Evolutionary conservation across 2,329 filamentous ascomycete species (phyloP), one percentile per base, ranked within the genome.

Genomic region (Neocucurbitaria cava): DNA sequence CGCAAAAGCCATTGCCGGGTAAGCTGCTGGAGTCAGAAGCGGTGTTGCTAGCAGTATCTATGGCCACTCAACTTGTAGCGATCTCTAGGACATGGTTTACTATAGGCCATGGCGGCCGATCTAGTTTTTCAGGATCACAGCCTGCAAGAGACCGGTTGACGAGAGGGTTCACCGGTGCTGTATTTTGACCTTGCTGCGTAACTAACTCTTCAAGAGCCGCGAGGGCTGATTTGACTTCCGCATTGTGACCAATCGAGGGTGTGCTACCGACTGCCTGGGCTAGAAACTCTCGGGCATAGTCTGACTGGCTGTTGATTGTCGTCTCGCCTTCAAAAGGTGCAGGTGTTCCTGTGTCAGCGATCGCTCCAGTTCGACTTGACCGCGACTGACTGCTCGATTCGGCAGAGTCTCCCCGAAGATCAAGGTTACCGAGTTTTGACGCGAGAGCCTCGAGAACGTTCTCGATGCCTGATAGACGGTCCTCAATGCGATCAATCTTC

Each of bases 401-500:
- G 1, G 59, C 43, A 1, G 52, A 46, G 4, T 68, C 66, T 49
- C 56, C 62, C 8, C 52, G 54, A 15, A 73, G 21, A 30, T 72
- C 68, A 7, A 73, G 43, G 44, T 64, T 62, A 9, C 62, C 56
- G 20, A 75, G 54, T 65, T 68, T 67, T 45, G 65, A 58, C 8
- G 74, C 69, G 21, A 78, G 70, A 23, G 54, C 69, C 33, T 76
- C 72, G 13, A 81, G 66, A 9, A 77, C 68, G 44, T 70, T 62
- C 57, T 84, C 81, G 36, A 84, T 82, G n/a, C 75, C 74, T 6
- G 75, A 74, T 8, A 84, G 69, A 15, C 81, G 77, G 26, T 80
- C 77, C 60, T 83, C 81, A 46, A 84, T 83, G 11, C 78, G 64
- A 55, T 83, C 81, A 44, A 84, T 82, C 65, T 83, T 83, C 62